Evolutionary conservation across 2,329 filamentous ascomycete species (phyloP), one percentile per base, ranked within the genome.

Genomic region (Ceratocystis smalleyi): DNA sequence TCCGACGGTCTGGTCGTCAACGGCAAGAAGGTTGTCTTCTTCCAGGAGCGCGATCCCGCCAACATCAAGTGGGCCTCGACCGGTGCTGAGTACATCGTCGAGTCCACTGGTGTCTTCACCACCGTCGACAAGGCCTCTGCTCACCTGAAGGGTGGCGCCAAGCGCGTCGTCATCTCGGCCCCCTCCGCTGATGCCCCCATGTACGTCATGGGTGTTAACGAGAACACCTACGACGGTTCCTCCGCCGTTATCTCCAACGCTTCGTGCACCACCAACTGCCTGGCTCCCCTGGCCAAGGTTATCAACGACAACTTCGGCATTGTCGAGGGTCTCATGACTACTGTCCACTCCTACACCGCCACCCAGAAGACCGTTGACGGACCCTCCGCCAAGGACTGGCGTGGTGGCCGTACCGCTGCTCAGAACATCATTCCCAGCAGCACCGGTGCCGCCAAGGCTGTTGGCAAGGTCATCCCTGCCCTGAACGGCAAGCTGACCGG

Each of bases 191-290:
- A 99, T 81, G 94, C 94, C 74, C 92, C 92, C 76, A 99, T 99
- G 94, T 99, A 95, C 85, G 94, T 99, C 76, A 95, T 96, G 86
- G 94, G 94, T 77, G 94, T 99, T 82, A 99, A 97, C 85, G 83
- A 97, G 80, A 84, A 91, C 77, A 83, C 79, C 73, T 97, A 97
- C 87, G 92, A 89, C 78, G 86, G 87, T 76, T 88, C 88, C 76
- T 84, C 94, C 77, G 81, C 90, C 73, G 87, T 99, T 77, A 89
- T 97, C 81, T 97, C 94, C 81, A 99, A 99, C 83, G 94, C 94
- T 73, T 97, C 94, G 72, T 97, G 94, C 90, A 99, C 94, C 78
- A 97, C 94, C 84, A 99, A 99, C 89, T 97, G 94, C 87, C 81
- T 99, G 79, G 94, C 94, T 78, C 94, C 94, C 76, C 88, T 99